These are phyloP conservation scores for Fusarium annulatum DNA, from an alignment of 2,329 filamentous ascomycete species.

Conservation along the genomic window DNA sequence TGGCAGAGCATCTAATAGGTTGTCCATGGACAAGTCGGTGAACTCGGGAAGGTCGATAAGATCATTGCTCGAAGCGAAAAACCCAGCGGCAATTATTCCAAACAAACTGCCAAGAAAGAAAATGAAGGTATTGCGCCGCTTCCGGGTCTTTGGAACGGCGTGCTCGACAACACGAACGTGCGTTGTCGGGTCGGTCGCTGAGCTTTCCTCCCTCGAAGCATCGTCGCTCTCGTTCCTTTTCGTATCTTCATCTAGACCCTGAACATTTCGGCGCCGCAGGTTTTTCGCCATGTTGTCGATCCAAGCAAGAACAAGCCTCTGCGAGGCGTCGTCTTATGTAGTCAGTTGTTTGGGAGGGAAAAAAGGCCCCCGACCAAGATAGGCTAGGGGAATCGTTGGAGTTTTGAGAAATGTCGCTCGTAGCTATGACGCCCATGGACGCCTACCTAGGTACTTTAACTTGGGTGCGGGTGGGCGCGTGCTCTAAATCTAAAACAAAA, in stretches of 20 bases:
- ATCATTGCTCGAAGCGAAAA: constrained; percentile 90
- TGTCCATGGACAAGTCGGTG: constrained; percentile 83
- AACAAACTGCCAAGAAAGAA: constrained; percentile 92
- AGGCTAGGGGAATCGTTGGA: constrained; percentile 2
- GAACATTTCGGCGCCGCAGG: constrained; percentile 48
- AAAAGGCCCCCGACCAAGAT: background rate
- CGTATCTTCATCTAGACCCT: constrained; percentile 31
- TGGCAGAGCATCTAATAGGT: constrained; percentile 86
- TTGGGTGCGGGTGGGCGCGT: constrained; percentile 18
- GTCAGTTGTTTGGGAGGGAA: constrained; percentile 10
- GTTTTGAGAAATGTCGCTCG: constrained; percentile 12
- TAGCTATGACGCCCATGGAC: constrained; percentile 41
- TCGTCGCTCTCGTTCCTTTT: constrained; percentile 37
- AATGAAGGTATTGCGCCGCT: constrained; percentile 82
- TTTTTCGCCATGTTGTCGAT: constrained; percentile 47
- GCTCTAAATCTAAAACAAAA: constrained; percentile 37
- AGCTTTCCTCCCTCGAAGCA: constrained; percentile 44
- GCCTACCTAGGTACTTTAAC: background rate
- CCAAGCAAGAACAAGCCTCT: constrained; percentile 29
- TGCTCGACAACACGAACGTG: constrained; percentile 59
- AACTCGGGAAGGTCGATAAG: constrained; percentile 82
- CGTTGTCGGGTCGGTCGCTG: constrained; percentile 40
- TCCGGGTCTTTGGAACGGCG: constrained; percentile 64
- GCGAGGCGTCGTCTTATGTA: constrained; percentile 24
- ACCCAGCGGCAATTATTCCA: constrained; percentile 86